phyloP scores from a whole-genome alignment of 495 filamentous ascomycete genomes.

The Oleoguttula mirabilis region DNA sequence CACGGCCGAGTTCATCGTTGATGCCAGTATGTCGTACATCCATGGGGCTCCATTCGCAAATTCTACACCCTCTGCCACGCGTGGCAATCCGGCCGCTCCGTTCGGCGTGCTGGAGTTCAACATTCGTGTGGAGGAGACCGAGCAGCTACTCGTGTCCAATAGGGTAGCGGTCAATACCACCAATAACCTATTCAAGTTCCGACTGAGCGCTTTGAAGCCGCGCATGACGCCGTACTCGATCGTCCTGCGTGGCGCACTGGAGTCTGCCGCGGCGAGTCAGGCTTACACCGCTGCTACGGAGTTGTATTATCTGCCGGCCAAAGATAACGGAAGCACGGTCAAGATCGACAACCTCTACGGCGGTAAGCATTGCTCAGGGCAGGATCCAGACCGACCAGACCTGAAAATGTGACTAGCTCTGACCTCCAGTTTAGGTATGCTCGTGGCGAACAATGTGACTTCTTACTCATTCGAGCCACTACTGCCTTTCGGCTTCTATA shows the following conservation, averaged over 20 bases:
- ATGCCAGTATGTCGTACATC: slow-evolving; percentile 43
- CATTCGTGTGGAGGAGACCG: slow-evolving; percentile 5
- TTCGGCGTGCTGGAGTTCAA: slow-evolving; percentile 5
- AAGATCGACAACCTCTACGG: slow-evolving; percentile 52
- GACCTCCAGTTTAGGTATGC: too few relatives aligned
- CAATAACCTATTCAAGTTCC: slow-evolving; percentile 34
- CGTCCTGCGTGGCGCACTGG: slow-evolving; percentile 14
- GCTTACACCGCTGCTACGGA: slow-evolving; percentile 35
- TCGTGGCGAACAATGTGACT: slow-evolving; percentile 27
- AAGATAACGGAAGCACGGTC: slow-evolving; percentile 44
- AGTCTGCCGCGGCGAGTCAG: slow-evolving; percentile 26
- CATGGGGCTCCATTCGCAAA: slow-evolving; percentile 36
- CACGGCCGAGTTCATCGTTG: slow-evolving; percentile 46
- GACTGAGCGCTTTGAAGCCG: slow-evolving; percentile 35
- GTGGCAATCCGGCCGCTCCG: not conserved
- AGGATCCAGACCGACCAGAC: too few relatives aligned
- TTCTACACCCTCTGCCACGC: slow-evolving; percentile 6
- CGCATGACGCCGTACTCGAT: slow-evolving; percentile 36
- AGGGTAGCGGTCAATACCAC: slow-evolving; percentile 38
- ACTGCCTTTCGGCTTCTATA: slow-evolving; percentile 55
- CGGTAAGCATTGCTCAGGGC: too few relatives aligned
- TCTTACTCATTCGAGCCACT: slow-evolving; percentile 38
- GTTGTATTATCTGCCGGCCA: slow-evolving; percentile 43
- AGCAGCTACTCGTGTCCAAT: slow-evolving; percentile 2
- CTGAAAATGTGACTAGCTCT: too few relatives aligned